A percentile compares a stretch with the other conserved stretches of the same genome.
phyloP scores from a whole-genome alignment of 2,329 filamentous ascomycete species.

The Penicillium paneum region DNA sequence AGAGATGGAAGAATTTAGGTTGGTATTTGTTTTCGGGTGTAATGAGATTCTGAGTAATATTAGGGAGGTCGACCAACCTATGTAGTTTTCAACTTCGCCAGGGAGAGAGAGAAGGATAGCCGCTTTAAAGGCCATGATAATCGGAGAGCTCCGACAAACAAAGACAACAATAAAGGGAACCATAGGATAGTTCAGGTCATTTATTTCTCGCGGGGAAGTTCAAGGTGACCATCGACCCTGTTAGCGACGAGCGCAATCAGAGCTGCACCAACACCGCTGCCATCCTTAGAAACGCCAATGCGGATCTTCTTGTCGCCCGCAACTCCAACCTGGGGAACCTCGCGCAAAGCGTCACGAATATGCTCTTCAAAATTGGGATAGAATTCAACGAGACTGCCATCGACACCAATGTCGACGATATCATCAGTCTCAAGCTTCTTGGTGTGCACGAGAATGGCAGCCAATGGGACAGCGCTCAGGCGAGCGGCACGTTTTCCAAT shows the following conservation, averaged over 20 bases:
- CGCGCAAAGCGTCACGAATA: slow-evolving; percentile 76
- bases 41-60: background rate
- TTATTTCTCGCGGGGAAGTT: slow-evolving; percentile 15
- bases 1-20: background rate
- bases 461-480: slow-evolving; percentile 82
- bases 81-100: background rate
- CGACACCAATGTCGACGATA: slow-evolving; percentile 86
- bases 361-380: slow-evolving; percentile 90
- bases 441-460: slow-evolving; percentile 76
- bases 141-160: background rate
- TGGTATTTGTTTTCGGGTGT: slow-evolving; percentile 2
- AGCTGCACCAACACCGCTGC: slow-evolving; percentile 90
- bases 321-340: slow-evolving; percentile 72
- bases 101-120: background rate
- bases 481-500: slow-evolving; percentile 86
- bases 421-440: slow-evolving; percentile 66
- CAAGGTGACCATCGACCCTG: slow-evolving; percentile 23
- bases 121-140: background rate
- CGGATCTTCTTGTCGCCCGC: slow-evolving; percentile 79
- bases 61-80: background rate
- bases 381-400: slow-evolving; percentile 91
- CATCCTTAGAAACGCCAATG: slow-evolving; percentile 96
- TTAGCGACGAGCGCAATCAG: slow-evolving; percentile 89
- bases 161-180: background rate
- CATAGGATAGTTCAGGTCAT: background rate